phyloP scores from a whole-genome alignment of 768 basidiomycete species.

The Xerocomellus amylosporus region DNA sequence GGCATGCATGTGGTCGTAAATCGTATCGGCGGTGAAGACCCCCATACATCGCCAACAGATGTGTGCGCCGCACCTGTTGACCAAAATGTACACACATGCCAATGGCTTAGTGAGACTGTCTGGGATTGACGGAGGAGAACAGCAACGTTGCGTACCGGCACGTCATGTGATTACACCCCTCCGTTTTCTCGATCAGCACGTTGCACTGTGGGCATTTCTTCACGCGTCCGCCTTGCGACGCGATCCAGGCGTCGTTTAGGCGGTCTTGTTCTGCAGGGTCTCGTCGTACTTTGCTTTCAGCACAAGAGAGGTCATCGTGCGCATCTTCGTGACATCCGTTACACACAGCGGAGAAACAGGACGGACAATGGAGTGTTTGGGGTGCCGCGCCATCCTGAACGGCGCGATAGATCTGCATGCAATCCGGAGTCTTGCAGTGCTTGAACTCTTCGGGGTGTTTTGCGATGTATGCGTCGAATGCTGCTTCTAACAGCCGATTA shows the following conservation, averaged over 20 bases:
- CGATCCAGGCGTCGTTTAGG: constrained; percentile 59
- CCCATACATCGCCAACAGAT: constrained; percentile 69
- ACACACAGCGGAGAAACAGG: constrained; percentile 65
- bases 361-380: constrained; percentile 56
- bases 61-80: constrained; percentile 61
- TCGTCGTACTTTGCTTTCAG: constrained; percentile 34
- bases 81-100: no score
- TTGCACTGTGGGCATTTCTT: constrained; percentile 72
- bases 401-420: constrained; percentile 65
- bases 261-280: constrained; percentile 47
- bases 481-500: constrained; percentile 51
- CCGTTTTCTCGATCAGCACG: constrained; percentile 62
- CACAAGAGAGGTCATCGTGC: constrained; percentile 64
- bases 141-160: constrained; percentile 38
- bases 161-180: constrained; percentile 79
- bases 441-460: constrained; percentile 57
- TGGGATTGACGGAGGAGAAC: background rate
- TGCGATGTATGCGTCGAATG: constrained; percentile 57
- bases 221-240: constrained; percentile 49
- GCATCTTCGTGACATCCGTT: constrained; percentile 54
- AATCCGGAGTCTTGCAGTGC: constrained; percentile 79
- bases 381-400: constrained; percentile 38
- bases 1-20: constrained; percentile 39
- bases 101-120: background rate
- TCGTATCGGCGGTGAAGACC: constrained; percentile 31